Evolutionary conservation across 306 rosid genomes (phyloP).

Genomic region (Senna siamea): DNA sequence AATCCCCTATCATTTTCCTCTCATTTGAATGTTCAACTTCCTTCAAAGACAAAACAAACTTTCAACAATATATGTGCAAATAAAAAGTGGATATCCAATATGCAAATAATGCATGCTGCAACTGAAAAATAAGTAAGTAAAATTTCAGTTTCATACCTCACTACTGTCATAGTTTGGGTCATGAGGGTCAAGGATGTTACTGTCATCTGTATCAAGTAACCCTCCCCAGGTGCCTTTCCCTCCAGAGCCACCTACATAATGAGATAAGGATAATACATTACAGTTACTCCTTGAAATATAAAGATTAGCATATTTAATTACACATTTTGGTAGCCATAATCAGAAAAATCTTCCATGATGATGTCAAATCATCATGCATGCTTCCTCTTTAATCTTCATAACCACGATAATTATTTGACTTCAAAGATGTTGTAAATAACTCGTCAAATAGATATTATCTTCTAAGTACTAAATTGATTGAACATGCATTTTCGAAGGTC

Average conservation of each 20-base stretch:
- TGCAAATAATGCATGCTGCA: neutral
- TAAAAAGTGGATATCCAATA: neutral
- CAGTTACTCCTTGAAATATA: neutral
- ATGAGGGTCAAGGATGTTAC: constrained; percentile 33
- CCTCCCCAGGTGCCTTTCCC: constrained; percentile 71
- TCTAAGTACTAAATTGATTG: too few species aligned
- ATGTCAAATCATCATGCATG: neutral
- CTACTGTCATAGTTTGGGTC: constrained; percentile 66
- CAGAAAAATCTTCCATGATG: neutral
- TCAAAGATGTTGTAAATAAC: too few species aligned
- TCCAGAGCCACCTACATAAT: constrained; percentile 56
- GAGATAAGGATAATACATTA: constrained; percentile 11
- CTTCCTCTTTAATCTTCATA: neutral
- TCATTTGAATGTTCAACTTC: constrained; percentile 46
- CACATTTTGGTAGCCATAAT: neutral
- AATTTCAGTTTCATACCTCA: constrained; percentile 44
- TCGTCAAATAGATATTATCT: too few species aligned
- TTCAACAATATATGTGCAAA: neutral
- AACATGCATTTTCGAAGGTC: neutral
- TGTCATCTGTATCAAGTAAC: constrained; percentile 54
- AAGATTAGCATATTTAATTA: neutral
- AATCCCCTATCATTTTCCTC: constrained; percentile 32
- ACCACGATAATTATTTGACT: neutral
- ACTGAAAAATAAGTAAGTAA: neutral
- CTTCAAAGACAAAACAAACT: constrained; percentile 35